Base-by-base conservation (phyloP, 805 yeast species). In the Candida maesae region DNA sequence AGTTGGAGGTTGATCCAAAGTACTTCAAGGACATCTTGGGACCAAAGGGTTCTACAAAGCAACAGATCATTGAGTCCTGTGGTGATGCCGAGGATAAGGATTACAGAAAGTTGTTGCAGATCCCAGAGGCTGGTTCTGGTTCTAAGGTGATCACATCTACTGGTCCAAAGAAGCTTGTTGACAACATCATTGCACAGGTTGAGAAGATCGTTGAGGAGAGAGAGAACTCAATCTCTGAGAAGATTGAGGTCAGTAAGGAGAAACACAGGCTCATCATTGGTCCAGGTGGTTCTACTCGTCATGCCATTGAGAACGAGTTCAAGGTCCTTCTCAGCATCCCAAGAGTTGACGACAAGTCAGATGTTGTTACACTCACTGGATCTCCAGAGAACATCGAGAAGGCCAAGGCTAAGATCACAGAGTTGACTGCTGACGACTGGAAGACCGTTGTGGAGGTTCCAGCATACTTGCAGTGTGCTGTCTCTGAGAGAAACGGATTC, bases 201-300 rank as follows among this genome's bases (percentile, higher is more conserved):
- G 67, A 78, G 41, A 69, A 70, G 37, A 67, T 90, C 37, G 82
- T 89, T 35, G 70, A 67, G 15, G 79, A 76, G 26, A 77, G 76
- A 48, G 88, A 87, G 60, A 78, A 77, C 39, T 65, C 79, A 36
- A 66, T 73, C 36, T 64, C 68, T 29, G 81, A 71, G 49, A 72
- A 68, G 28, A 52, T 73, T 42, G 78, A 70, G 13, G 70, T 91
- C 53, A 78, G 93, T 30, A 78, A 79, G 58, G 83, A 79, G 44
- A 83, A 81, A 58, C 91, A 86, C 54, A 76, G 87, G 53, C 71
- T 78, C 9, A 57, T 91, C 38, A 78, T 91, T 61, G 98, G 98
- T 29, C 79, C 88, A 28, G 79, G 79, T 43, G 97, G 98, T 33
- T 56, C 78, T 11, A 73, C 75, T 44, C 86, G 91, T 64, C 82